Base-by-base conservation (phyloP, 306 rosid species). In the Nissolia schottii region DNA sequence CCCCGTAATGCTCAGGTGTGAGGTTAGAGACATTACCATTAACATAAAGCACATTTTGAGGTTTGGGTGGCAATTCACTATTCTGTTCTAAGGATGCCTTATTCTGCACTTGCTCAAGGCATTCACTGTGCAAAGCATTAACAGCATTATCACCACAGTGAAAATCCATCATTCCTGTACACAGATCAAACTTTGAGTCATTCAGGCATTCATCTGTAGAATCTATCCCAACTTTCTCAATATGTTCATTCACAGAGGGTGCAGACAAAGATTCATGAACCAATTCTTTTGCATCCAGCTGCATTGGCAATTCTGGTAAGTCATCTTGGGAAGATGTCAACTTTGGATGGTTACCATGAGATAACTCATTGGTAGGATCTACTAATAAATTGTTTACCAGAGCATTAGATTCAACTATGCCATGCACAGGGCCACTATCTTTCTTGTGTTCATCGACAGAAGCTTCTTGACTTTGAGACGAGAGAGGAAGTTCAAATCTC, bases 281-380 rank as follows among this genome's bases (percentile, higher is more conserved):
- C 16, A 24, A 58, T 38, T 70, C 62, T 27, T 73, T 49, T 12
- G 29, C 65, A 32, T 77, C 74, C 20, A 40, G 45, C 5, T 76
- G 70, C 60, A 45, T 45, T 13, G 83, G 58, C 41, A 73, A 78
- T 20, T 49, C 70, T 64, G 76, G 9, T 10, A 20, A 23, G 31
- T 28, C n/a, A n/a, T n/a, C 41, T 49, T 56, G 73, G 29, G 73
- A 63, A 75, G 81, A 54, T 28, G 71, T 38, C 61, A 56, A 49
- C 55, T 20, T 65, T 51, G 53, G 81, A 49, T 28, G 58, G 37
- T 16, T 27, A 64, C 60, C 56, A 32, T 61, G 60, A 65, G 70
- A 80, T 77, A 73, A 40, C 69, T 72, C 69, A 35, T 60, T 18
- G 19, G 82, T 59, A 64, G 77, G 55, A 75, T 65, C 78, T n/a